Evolutionary conservation across 306 rosid genomes (phyloP).

Genomic region (Prunus mira): DNA sequence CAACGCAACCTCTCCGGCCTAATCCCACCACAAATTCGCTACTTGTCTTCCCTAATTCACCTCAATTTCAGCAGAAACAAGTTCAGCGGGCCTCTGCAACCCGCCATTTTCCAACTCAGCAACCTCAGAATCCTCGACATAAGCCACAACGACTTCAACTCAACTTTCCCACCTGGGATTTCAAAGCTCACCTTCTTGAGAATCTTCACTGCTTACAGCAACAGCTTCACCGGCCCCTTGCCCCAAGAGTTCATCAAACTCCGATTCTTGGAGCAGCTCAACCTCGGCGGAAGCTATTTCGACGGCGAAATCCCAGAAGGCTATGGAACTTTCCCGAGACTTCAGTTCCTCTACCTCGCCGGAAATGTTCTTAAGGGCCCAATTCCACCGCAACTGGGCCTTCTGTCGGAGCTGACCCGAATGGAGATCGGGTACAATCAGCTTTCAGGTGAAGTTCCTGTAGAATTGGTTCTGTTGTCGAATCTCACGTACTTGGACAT

Average conservation of each 20-base stretch:
- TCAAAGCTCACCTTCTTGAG: conserved; percentile 71
- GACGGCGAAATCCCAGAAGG: conserved; percentile 47
- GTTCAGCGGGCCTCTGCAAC: conserved; percentile 55
- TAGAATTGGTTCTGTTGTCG: conserved; percentile 39
- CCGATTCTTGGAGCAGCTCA: conserved; percentile 65
- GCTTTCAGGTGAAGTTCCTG: conserved; percentile 57
- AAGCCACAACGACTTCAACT: conserved; percentile 67
- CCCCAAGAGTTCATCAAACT: conserved; percentile 54
- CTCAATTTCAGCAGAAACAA: conserved; percentile 74
- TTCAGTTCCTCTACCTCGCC: conserved; percentile 55
- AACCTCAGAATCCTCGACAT: conserved; percentile 66
- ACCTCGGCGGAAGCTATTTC: conserved; percentile 97
- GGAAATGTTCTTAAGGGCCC: conserved; percentile 71
- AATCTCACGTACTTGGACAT: conserved; percentile 72
- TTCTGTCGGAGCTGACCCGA: conserved; percentile 49
- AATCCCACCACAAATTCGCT: conserved; percentile 57
- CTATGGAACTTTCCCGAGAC: conserved; percentile 55
- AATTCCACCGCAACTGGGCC: conserved; percentile 56
- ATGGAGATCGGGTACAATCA: conserved; percentile 87
- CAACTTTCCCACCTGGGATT: conserved; percentile 79
- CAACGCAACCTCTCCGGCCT: conserved; percentile 73
- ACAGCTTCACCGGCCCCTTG: conserved; percentile 71
- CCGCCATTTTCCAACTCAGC: conserved; percentile 52
- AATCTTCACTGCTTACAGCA: conserved; percentile 73
- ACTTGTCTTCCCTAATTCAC: conserved; percentile 48